Evolutionary conservation across 2,329 filamentous ascomycete species (phyloP), one percentile per base, ranked within the genome.

Genomic region (Ophiosphaerella narmari): DNA sequence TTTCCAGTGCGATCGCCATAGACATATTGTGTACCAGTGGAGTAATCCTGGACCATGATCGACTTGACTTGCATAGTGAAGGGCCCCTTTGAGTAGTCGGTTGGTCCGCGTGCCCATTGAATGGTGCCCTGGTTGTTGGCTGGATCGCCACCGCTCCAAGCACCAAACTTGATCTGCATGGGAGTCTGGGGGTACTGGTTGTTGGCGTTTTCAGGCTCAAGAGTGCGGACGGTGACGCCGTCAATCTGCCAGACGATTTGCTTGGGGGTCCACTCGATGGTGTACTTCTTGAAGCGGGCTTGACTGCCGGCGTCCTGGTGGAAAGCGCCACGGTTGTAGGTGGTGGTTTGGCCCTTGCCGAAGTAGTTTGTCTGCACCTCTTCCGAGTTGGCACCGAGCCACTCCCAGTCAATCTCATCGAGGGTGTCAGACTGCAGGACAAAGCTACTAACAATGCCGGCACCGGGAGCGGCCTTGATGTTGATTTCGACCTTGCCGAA

Each of bases 281-380:
- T 86, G 77, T 97, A 99, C 8, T 86, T 97, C 73, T 93, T 87
- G 74, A 88, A 97, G 32, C 81, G 74, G 42, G 79, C 79, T 71
- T 96, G 91, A 56, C 88, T 94, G 63, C 82, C 76, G 55, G 78
- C 59, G 67, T 86, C 78, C 4, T 84, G 76, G 73, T 95, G 90
- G 72, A 90, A 92, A 50, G 89, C 86, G 55, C 90, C 92, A 48
- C 94, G 88, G 76, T 95, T 91, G 78, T 93, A 96, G n/a, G 83
- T 83, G 26, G 83, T 87, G 0, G 90, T 92, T 61, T 89, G 82
- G 45, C 93, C 94, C 75, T 97, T 96, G 72, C 91, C 91, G 64
- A 99, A 99, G 77, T 96, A 99, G 76, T 99, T 99, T 62, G 86
- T 89, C 75, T 99, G 94, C n/a, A 96, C 89, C 73, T 96, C 81